Evolutionary conservation across 2,329 filamentous ascomycete genomes (phyloP), one percentile per base, ranked within the genome.

Genomic region (Teratosphaeria viscida): DNA sequence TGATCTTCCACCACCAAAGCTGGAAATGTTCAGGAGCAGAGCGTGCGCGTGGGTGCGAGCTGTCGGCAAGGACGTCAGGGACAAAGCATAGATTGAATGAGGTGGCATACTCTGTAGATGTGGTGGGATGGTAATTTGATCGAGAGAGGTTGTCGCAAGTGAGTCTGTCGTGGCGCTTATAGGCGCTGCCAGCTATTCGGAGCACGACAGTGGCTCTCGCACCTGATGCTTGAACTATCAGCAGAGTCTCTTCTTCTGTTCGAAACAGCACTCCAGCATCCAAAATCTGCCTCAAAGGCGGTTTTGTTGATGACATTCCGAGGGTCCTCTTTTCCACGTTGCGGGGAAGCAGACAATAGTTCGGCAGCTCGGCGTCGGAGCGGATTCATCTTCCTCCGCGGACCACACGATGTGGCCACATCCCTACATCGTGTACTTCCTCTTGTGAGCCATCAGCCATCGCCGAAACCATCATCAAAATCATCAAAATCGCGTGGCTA

Each of bases 1-100:
- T 0, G 61, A 63, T 8, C 55, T 65, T 34, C 62, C 62, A 14
- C 57, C 43, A 29, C 62, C 64, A 3, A 61, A 61, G 52, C 14
- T 65, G 34, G 62, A 65, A 58, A 37, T 65, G 32, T 65, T 65
- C n/a, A 54, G 57, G n/a, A 60, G 47, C 14, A 57, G 64, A 29
- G 63, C 59, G 12, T 61, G 63, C 27, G 23, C 10, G n/a, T 65
- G 62, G 62, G 52, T 61, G 14, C 8, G n/a, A 7, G 37, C 37
- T 8, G 60, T 64, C 11, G 64, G 64, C 0, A 32, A 63, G 49
- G 59, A 64, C 54, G 61, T 64, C 4, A 64, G 58, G 59, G 60
- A 61, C 26, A 60, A 39, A 34, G 35, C 19, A 32, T 57, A 52
- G 56, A 57, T 52, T n/a, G 43, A 49, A n/a, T n/a, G 43, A 49